Base-by-base conservation (phyloP, 2,329 filamentous ascomycete genomes). In the Zopfia rhizophila region DNA sequence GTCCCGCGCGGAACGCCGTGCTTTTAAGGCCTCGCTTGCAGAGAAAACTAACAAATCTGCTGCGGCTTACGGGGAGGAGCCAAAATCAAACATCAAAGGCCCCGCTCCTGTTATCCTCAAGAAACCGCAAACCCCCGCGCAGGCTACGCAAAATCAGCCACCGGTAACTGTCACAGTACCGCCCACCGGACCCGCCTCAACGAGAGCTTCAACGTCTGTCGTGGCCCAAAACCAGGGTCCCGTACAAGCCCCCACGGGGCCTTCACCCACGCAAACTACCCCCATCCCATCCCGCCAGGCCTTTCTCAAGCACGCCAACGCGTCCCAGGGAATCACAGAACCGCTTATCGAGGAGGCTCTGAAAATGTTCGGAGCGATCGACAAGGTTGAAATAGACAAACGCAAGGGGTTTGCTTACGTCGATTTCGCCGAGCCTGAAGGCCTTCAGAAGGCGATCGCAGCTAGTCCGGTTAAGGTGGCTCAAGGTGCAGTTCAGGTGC, bases 361-460 rank as follows among this genome's bases (percentile, higher is more conserved):
- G 66, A 81, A 86, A 31, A 72, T 75, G 0, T 96, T 91, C 59
- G 93, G 93, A 2, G 71, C 82, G 1, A 83, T 97, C 32, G 83
- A 83, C 0, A 88, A 85, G 55, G 90, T 96, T 13, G 93, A 97
- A 61, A 93, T 97, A 41, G 93, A 97, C 68, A 92, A 91, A 70
- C 89, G 92, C 63, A 97, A 97, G 70, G 91, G 91, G 0, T 96
- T 96, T 62, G 93, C 91, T 2, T 96, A 97, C 67, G 87, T 96
- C 27, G 90, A 96, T 53, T 97, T 97, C 74, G 82, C 83, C 7
- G 86, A 91, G 16, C 81, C 87, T 1, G 84, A 86, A 7, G 81
- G 82, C 7, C 78, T 97, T 18, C 83, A 83, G 60, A 91, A 89
- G 63, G 93, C 93, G 4, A 85, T 96, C 64, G 82, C 85, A 12